phyloP scores from a whole-genome alignment of 2,329 filamentous ascomycete genomes.

The Sporothrix protearum region DNA sequence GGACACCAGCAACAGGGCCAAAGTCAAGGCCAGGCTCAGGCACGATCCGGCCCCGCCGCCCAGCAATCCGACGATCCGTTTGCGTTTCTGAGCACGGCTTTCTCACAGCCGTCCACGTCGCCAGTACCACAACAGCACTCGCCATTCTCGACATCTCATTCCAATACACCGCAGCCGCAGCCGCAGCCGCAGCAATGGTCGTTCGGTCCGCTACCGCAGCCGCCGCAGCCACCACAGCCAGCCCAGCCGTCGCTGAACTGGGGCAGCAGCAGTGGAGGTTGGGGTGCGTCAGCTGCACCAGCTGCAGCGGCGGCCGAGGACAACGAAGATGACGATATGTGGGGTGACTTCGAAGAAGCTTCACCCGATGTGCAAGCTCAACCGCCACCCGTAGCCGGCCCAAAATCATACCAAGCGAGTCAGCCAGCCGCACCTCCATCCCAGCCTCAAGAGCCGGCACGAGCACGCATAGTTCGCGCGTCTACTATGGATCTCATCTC shows the following conservation, averaged over 20 bases:
- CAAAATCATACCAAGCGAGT: conserved; percentile 12
- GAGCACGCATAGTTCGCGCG: conserved; percentile 42
- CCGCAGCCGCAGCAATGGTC: conserved; percentile 12
- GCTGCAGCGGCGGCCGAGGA: not conserved
- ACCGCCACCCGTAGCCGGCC: conserved; percentile 5
- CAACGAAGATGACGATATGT: conserved; percentile 57
- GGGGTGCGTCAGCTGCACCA: conserved; percentile 27
- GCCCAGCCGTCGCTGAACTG: conserved; percentile 9
- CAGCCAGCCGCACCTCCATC: conserved; percentile 4
- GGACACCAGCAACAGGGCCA: conserved; percentile 31
- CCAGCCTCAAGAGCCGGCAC: conserved; percentile 29
- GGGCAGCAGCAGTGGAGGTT: conserved; percentile 2
- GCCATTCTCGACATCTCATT: not conserved
- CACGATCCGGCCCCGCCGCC: not conserved
- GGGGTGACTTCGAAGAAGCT: conserved; percentile 65
- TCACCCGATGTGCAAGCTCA: conserved; percentile 28
- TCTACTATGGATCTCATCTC: conserved; percentile 53
- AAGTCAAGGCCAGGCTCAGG: conserved; percentile 21
- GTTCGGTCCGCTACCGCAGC: conserved; percentile 6
- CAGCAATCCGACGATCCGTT: conserved; percentile 33
- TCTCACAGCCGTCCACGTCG: conserved; percentile 24
- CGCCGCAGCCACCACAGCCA: conserved; percentile 23
- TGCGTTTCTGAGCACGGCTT: conserved; percentile 33
- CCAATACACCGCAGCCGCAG: not conserved
- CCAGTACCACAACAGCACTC: not conserved